Conservation (phyloP, 192 early-diverging fungal genomes). For the Globomyces pollinis-pini region DNA sequence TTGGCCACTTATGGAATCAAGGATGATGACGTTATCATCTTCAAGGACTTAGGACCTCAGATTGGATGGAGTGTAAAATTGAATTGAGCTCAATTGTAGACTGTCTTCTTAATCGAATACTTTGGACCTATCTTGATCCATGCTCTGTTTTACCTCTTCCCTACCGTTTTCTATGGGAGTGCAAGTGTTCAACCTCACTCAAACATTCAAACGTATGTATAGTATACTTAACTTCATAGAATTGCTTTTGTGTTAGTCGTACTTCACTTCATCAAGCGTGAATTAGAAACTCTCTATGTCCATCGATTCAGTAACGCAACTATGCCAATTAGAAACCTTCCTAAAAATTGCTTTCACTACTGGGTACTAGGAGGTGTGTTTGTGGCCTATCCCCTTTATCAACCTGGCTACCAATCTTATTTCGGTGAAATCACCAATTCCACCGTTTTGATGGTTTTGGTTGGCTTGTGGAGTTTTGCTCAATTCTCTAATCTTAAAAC, state of each 20-base stretch:
- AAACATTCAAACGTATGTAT: conserved; percentile 51
- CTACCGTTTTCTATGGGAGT: conserved; percentile 58
- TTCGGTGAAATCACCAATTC: conserved; percentile 32
- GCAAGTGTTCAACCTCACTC: conserved; percentile 55
- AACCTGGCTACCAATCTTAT: conserved; percentile 60
- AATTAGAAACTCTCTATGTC: conserved; percentile 86
- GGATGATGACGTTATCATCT: conserved; percentile 31
- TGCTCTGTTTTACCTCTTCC: conserved; percentile 73
- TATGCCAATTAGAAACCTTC: conserved; percentile 91
- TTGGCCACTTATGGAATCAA: conserved; percentile 59
- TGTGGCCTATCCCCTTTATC: conserved; percentile 81
- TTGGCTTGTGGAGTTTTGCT: conserved; percentile 60
- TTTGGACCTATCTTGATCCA: conserved; percentile 84
- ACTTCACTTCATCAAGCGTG: conserved; percentile 87
- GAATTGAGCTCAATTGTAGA: conserved; percentile 21
- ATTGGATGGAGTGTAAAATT: conserved; percentile 70
- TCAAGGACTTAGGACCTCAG: conserved; percentile 56
- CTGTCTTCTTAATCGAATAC: conserved; percentile 92
- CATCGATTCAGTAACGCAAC: conserved; percentile 88
- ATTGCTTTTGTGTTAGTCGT: conserved; percentile 32
- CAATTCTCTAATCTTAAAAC: conserved; percentile 78
- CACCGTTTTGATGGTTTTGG: conserved; percentile 25
- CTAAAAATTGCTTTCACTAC: conserved; percentile 94
- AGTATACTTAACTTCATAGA: background rate
- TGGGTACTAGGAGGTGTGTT: conserved; percentile 79